Conservation (phyloP, 2,329 filamentous ascomycete species). For the Beauveria pseudobassiana region DNA sequence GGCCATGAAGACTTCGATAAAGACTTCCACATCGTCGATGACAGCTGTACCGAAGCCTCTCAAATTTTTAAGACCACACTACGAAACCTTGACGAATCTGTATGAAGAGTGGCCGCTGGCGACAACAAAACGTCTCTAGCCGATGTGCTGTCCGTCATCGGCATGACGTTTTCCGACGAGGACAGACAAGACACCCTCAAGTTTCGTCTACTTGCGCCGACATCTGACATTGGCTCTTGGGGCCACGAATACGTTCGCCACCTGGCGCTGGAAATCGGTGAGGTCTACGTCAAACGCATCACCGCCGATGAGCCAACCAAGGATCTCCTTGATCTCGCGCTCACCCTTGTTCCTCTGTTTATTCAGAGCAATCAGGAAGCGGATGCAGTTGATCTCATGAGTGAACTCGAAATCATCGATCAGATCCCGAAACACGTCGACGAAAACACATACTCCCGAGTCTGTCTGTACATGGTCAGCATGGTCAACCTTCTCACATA, state of each 20-base stretch:
- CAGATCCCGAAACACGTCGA: conserved; percentile 83
- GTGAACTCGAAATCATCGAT: conserved; percentile 95
- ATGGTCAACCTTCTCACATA: conserved; percentile 98
- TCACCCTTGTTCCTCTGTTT: conserved; percentile 86
- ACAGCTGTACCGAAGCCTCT: conserved; percentile 96
- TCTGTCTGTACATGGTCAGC: conserved; percentile 96
- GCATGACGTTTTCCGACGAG: conserved; percentile 98
- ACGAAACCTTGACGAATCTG: conserved; percentile 76
- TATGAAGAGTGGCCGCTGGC: conserved; percentile 81
- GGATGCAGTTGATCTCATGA: conserved; percentile 93
- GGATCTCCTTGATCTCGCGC: conserved; percentile 77
- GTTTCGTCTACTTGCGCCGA: conserved; percentile 83
- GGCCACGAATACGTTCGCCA: conserved; percentile 98
- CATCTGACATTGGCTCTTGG: conserved; percentile 92
- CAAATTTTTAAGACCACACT: conserved; percentile 96
- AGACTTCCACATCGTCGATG: conserved; percentile 99
- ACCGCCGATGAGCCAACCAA: conserved; percentile 76
- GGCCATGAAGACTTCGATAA: conserved; percentile 97
- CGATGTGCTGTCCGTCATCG: conserved; percentile 92
- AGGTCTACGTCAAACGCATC: conserved; percentile 84
- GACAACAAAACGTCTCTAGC: conserved; percentile 85
- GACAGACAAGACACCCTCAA: conserved; percentile 93
- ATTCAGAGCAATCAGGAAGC: conserved; percentile 96
- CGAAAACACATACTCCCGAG: conserved; percentile 84
- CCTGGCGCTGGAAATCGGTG: conserved; percentile 88